Evolutionary conservation across 2,329 filamentous ascomycete genomes (phyloP).

Genomic region (Calonectria crousiana): DNA sequence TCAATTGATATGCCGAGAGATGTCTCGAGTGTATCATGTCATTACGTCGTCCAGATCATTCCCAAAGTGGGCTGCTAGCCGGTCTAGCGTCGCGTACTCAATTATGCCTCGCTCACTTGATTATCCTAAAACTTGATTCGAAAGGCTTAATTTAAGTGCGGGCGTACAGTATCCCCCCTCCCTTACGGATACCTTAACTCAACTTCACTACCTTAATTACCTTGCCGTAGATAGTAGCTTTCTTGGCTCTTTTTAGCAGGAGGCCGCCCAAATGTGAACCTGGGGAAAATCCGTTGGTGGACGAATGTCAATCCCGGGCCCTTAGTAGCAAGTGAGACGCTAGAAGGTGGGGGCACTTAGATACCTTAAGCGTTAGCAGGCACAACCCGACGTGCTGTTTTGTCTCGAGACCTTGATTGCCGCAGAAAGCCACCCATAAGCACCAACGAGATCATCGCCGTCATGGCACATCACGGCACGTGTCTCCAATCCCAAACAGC

Average conservation of each 20-base stretch:
- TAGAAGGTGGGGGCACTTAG: background rate
- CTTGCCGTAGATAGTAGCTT: background rate
- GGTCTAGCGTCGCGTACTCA: constrained; percentile 20
- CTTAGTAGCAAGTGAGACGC: background rate
- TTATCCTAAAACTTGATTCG: constrained; percentile 9
- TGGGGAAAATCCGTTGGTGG: constrained; percentile 2
- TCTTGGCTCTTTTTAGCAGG: constrained; percentile 14
- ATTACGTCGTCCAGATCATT: constrained; percentile 34
- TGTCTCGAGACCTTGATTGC: background rate
- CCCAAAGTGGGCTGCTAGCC: constrained; percentile 26
- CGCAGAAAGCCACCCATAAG: background rate
- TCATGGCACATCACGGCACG: background rate
- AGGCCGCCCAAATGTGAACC: constrained; percentile 27
- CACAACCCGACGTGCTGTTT: background rate
- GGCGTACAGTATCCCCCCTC: background rate
- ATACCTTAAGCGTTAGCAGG: background rate
- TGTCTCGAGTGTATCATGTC: constrained; percentile 29
- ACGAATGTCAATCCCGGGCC: background rate
- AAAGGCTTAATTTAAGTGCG: constrained; percentile 1
- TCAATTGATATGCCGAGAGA: constrained; percentile 11
- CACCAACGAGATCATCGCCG: background rate
- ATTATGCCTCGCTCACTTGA: constrained; percentile 10
- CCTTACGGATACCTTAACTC: background rate
- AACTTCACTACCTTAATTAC: background rate
- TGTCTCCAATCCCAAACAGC: background rate